phyloP scores from a whole-genome alignment of 1,284 basidiomycete species.

The Ganoderma lingzhi region DNA sequence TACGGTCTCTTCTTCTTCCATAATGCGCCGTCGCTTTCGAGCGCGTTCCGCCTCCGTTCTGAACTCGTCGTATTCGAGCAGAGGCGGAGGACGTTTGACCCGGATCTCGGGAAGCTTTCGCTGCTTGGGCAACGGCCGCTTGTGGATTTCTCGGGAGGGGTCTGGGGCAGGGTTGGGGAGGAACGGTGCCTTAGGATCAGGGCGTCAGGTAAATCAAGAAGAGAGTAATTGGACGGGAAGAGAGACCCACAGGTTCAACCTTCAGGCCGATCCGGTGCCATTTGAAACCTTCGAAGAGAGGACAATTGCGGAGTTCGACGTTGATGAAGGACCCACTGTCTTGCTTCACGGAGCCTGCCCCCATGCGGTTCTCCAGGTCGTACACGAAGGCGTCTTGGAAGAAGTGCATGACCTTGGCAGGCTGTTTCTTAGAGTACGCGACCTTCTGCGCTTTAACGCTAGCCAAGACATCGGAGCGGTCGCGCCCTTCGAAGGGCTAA shows the following conservation, averaged over 20 bases:
- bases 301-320: conserved; percentile 31
- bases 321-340: conserved; percentile 27
- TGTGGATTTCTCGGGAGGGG: neutral
- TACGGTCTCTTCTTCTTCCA: neutral
- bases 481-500: neutral
- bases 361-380: conserved; percentile 49
- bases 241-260: conserved; percentile 24
- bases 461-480: neutral
- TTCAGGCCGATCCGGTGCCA: conserved; percentile 26
- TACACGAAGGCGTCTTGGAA: conserved; percentile 47
- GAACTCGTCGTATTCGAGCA: conserved; percentile 15
- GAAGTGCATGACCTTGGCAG: conserved; percentile 49
- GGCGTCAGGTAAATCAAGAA: conserved; percentile 43
- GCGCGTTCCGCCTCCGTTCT: conserved; percentile 12
- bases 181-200: neutral
- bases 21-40: conserved; percentile 23
- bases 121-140: conserved; percentile 12
- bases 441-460: neutral
- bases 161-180: neutral
- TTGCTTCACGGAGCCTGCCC: conserved; percentile 41
- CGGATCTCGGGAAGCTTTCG: conserved; percentile 19
- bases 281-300: conserved; percentile 35
- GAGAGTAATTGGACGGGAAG: neutral
- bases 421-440: conserved; percentile 32
- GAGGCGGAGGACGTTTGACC: conserved; percentile 15